phyloP scores from a whole-genome alignment of 2,329 filamentous ascomycete species.

The Talaromyces pinophilus region DNA sequence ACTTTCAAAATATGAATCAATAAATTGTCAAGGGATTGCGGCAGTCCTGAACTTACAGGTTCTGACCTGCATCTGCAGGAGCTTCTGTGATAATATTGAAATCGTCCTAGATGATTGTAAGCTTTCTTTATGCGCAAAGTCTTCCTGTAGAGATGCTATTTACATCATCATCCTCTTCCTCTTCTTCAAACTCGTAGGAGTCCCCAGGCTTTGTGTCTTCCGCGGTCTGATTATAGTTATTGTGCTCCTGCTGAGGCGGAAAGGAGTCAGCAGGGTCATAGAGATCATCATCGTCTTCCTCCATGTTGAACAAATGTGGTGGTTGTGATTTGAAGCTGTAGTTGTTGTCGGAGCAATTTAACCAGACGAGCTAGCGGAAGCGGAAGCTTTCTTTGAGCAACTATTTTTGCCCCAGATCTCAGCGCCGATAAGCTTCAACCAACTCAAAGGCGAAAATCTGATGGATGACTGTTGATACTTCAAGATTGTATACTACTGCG shows the following conservation, averaged over 20 bases:
- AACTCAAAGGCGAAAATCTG: not conserved
- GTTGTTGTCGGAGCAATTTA: constrained; percentile 9
- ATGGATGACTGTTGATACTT: not conserved
- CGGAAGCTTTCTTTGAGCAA: constrained; percentile 22
- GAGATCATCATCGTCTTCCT: constrained; percentile 52
- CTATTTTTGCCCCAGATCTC: constrained; percentile 18
- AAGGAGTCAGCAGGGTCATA: constrained; percentile 46
- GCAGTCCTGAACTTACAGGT: constrained; percentile 35
- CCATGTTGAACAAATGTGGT: constrained; percentile 36
- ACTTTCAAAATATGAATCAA: constrained; percentile 31
- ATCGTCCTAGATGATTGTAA: constrained; percentile 43
- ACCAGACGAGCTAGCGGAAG: constrained; percentile 2
- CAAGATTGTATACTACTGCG: not conserved
- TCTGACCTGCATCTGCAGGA: constrained; percentile 43
- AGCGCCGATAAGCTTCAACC: constrained; percentile 18
- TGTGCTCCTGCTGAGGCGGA: constrained; percentile 34
- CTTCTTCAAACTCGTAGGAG: constrained; percentile 46
- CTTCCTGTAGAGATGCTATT: constrained; percentile 1
- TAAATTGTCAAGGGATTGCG: constrained; percentile 26
- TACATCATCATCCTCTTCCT: constrained; percentile 41
- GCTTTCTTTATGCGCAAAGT: constrained; percentile 7
- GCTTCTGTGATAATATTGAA: constrained; percentile 54
- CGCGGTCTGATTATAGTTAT: constrained; percentile 33
- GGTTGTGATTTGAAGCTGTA: constrained; percentile 10
- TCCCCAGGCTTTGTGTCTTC: constrained; percentile 39